Conservation (phyloP, 139 green algal genomes). For the Coelastrella sp. region DNA sequence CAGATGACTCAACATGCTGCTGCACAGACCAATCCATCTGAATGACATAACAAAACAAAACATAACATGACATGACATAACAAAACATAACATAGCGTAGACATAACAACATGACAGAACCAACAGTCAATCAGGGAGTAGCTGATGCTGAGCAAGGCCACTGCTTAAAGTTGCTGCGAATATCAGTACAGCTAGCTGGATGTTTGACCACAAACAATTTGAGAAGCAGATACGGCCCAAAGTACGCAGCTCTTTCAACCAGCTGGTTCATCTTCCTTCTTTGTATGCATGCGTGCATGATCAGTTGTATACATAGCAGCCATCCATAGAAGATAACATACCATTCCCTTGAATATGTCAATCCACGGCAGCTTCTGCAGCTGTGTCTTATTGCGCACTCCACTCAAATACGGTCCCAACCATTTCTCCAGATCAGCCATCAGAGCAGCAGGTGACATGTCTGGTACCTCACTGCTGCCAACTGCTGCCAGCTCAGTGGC, state of each 20-base stretch:
- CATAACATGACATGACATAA: too few relatives aligned
- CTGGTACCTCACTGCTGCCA: constrained; percentile 52
- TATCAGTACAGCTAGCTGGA: too few relatives aligned
- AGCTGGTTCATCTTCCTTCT: neutral
- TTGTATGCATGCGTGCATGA: too few relatives aligned
- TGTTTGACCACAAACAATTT: too few relatives aligned
- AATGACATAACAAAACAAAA: neutral
- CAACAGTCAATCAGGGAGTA: too few relatives aligned
- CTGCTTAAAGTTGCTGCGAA: too few relatives aligned
- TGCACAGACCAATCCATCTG: constrained; percentile 52
- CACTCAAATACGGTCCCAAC: constrained; percentile 59
- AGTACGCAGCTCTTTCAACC: too few relatives aligned
- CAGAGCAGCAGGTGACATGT: constrained; percentile 62
- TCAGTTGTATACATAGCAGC: too few relatives aligned
- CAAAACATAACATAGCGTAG: neutral
- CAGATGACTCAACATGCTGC: constrained; percentile 53
- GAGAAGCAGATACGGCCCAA: too few relatives aligned
- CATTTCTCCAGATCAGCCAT: constrained; percentile 43
- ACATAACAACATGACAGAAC: too few relatives aligned
- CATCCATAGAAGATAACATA: too few relatives aligned
- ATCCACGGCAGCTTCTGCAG: constrained; percentile 47
- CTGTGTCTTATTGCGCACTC: constrained; percentile 48
- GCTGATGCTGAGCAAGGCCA: too few relatives aligned
- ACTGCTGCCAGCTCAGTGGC: constrained; percentile 19
- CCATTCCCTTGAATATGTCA: constrained; percentile 46